These are phyloP conservation scores for Protomyces inundatus DNA, from an alignment of 1,139 yeast species.

Conservation along the genomic window DNA sequence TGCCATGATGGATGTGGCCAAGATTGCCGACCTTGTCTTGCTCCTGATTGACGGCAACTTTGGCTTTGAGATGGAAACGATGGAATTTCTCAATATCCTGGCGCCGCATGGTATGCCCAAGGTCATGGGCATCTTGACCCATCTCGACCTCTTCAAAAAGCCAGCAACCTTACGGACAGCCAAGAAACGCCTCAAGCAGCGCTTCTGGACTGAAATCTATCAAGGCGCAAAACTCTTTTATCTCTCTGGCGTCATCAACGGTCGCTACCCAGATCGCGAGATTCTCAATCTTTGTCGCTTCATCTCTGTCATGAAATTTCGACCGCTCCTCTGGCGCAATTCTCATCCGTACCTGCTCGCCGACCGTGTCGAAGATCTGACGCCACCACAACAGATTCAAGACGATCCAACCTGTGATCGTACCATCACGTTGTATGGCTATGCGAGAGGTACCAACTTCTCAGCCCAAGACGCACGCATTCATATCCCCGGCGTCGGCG, in stretches of 20 bases:
- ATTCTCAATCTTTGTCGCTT: conserved; percentile 85
- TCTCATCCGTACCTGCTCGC: conserved; percentile 93
- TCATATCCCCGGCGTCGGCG: conserved; percentile 96
- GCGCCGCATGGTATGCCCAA: conserved; percentile 99
- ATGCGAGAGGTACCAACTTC: conserved; percentile 88
- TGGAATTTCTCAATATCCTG: conserved; percentile 94
- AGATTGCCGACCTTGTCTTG: conserved; percentile 86
- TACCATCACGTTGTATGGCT: conserved; percentile 87
- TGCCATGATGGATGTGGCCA: conserved; percentile 94
- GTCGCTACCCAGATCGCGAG: conserved; percentile 96
- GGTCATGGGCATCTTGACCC: conserved; percentile 92
- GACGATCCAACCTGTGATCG: conserved; percentile 79
- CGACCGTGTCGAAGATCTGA: conserved; percentile 89
- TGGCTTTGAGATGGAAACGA: conserved; percentile 98
- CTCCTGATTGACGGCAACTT: conserved; percentile 92
- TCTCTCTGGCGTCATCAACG: conserved; percentile 91
- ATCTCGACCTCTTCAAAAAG: conserved; percentile 85
- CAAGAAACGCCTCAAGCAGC: conserved; percentile 82
- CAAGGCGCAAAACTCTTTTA: conserved; percentile 96
- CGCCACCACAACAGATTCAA: conserved; percentile 81
- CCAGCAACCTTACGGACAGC: conserved; percentile 86
- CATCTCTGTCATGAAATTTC: conserved; percentile 93
- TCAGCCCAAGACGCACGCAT: conserved; percentile 68
- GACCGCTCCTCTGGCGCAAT: conserved; percentile 97
- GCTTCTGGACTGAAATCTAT: conserved; percentile 99